Conservation (phyloP, 2,329 filamentous ascomycete species). For the Didymella sp. region DNA sequence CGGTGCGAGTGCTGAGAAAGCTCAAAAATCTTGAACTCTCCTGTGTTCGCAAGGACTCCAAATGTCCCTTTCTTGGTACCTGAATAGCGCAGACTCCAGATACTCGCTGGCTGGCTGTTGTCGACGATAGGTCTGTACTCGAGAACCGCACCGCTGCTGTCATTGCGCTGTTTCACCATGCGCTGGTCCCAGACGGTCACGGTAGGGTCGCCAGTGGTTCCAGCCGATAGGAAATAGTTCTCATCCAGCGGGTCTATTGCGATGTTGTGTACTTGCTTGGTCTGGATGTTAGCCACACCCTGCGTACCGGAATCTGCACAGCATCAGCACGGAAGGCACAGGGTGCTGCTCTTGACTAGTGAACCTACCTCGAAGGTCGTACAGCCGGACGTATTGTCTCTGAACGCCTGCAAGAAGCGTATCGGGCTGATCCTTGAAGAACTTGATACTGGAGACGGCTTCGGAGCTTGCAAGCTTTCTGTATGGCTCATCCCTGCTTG, state of each 20-base stretch:
- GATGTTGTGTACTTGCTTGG: conserved; percentile 69
- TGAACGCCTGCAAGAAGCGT: conserved; percentile 79
- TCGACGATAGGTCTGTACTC: conserved; percentile 64
- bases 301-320: conserved; percentile 50
- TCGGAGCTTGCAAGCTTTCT: conserved; percentile 67
- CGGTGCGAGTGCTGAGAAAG: conserved; percentile 58
- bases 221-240: conserved; percentile 83
- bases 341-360: not conserved
- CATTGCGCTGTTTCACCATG: conserved; percentile 47
- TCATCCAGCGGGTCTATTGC: conserved; percentile 80
- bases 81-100: conserved; percentile 69
- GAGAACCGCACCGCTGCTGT: conserved; percentile 62
- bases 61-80: conserved; percentile 64
- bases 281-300: conserved; percentile 59
- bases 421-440: conserved; percentile 78
- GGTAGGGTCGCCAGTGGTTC: conserved; percentile 73
- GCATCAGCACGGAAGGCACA: conserved; percentile 22
- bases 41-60: conserved; percentile 65
- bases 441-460: conserved; percentile 82
- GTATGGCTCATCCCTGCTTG: conserved; percentile 59
- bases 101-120: conserved; percentile 56
- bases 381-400: conserved; percentile 75
- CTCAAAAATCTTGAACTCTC: conserved; percentile 65
- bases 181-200: conserved; percentile 82
- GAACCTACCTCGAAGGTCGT: conserved; percentile 74